These are phyloP conservation scores for Stipa capillata DNA, from an alignment of 176 grass and related monocot species.

Conservation along the genomic window DNA sequence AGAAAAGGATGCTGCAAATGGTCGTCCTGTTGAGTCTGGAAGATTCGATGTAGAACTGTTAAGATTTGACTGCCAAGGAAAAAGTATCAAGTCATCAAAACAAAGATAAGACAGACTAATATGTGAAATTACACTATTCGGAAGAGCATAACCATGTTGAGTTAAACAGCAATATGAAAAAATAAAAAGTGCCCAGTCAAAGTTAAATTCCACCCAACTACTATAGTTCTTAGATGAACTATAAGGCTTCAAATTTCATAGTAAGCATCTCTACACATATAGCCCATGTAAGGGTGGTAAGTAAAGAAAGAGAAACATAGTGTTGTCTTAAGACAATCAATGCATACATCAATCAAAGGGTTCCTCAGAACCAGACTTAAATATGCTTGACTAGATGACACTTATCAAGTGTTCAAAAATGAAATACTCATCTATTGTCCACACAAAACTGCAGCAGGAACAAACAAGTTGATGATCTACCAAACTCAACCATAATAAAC, in stretches of 20 bases:
- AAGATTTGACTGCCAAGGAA: constrained; percentile 57
- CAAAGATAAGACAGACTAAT: not conserved
- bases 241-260: not conserved
- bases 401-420: not conserved
- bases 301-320: not conserved
- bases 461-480: not conserved
- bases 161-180: not conserved
- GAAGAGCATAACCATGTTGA: not conserved
- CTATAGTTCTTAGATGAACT: not conserved
- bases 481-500: not conserved
- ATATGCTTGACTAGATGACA: not conserved
- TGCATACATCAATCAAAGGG: not conserved
- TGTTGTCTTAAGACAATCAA: not conserved
- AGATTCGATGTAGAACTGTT: constrained; percentile 75
- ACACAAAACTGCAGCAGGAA: not conserved
- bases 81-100: not conserved
- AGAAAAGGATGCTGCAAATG: constrained; percentile 70
- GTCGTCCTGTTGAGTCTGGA: constrained; percentile 72
- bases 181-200: not conserved
- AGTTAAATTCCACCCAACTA: not conserved
- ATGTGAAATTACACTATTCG: not conserved
- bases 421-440: not conserved
- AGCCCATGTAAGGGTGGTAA: not conserved
- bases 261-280: not conserved
- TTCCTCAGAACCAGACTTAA: not conserved